phyloP scores from a whole-genome alignment of 306 rosid genomes.

The Lathyrus aphaca region DNA sequence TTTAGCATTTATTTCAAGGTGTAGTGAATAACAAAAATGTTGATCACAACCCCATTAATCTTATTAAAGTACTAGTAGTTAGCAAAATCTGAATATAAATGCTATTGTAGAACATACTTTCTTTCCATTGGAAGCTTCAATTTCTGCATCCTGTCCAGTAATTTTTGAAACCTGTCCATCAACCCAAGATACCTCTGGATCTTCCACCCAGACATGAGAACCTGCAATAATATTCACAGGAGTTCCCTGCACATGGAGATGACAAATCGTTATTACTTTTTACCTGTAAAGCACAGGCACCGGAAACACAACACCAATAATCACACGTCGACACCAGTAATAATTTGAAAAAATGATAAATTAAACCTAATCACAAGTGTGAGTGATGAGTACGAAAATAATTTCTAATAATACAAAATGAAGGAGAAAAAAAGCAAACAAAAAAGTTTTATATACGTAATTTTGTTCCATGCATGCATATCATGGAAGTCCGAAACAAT shows the following conservation, averaged over 20 bases:
- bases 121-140: slow-evolving; percentile 65
- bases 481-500: neutral
- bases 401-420: too few relatives aligned
- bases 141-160: slow-evolving; percentile 75
- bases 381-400: too few relatives aligned
- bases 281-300: neutral
- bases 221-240: slow-evolving; percentile 88
- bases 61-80: too few relatives aligned
- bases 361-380: too few relatives aligned
- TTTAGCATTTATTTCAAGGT: neutral
- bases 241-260: slow-evolving; percentile 71
- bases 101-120: slow-evolving; percentile 41
- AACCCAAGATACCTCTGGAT: slow-evolving; percentile 68
- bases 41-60: too few relatives aligned
- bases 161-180: slow-evolving; percentile 85
- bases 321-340: too few relatives aligned
- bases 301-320: too few relatives aligned
- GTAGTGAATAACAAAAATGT: too few relatives aligned
- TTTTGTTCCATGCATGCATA: neutral
- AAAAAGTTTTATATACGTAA: too few relatives aligned
- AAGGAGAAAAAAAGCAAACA: too few relatives aligned
- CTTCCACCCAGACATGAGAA: slow-evolving; percentile 93
- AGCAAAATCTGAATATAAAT: neutral
- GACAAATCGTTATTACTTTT: neutral
- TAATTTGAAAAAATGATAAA: too few relatives aligned